These are phyloP conservation scores for Harringtonia aguacate DNA, from an alignment of 2,329 filamentous ascomycete species.

Conservation along the genomic window DNA sequence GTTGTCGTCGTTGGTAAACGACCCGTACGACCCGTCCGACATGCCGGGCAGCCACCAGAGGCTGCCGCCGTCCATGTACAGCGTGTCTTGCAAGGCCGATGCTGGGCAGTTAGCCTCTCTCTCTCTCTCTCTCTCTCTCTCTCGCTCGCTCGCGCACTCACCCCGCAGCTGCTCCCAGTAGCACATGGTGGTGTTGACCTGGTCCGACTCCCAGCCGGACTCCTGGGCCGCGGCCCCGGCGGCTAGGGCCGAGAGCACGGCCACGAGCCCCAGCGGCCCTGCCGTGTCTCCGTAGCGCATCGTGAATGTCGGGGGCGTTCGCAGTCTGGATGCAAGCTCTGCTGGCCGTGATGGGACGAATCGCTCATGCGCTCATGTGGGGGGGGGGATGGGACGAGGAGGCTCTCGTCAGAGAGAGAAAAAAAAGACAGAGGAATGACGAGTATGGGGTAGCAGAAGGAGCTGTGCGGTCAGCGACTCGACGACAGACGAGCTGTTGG, in stretches of 20 bases:
- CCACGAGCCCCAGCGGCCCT: neutral
- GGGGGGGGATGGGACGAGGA: no score
- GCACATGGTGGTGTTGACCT: conserved; percentile 50
- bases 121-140: neutral
- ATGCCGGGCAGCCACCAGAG: conserved; percentile 42
- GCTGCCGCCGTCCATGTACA: conserved; percentile 55
- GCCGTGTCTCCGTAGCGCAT: neutral
- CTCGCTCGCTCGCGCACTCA: conserved; percentile 14
- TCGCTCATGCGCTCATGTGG: no score
- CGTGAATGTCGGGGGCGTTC: neutral
- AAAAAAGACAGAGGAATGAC: no score
- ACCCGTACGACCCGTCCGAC: conserved; percentile 26
- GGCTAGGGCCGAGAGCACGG: conserved; percentile 14
- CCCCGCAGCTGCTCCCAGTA: conserved; percentile 39
- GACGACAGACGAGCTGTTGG: no score
- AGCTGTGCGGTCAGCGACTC: no score
- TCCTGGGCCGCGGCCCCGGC: conserved; percentile 28
- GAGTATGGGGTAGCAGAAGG: no score
- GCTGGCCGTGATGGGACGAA: no score
- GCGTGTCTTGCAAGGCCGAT: conserved; percentile 46
- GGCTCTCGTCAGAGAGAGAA: no score
- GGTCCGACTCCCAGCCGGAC: conserved; percentile 35
- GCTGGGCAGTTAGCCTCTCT: conserved; percentile 25
- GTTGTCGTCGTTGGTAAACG: conserved; percentile 30
- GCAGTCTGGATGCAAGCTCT: no score